These are phyloP conservation scores for Yarrowia sp. DNA, from an alignment of 805 yeast species.

Conservation along the genomic window DNA sequence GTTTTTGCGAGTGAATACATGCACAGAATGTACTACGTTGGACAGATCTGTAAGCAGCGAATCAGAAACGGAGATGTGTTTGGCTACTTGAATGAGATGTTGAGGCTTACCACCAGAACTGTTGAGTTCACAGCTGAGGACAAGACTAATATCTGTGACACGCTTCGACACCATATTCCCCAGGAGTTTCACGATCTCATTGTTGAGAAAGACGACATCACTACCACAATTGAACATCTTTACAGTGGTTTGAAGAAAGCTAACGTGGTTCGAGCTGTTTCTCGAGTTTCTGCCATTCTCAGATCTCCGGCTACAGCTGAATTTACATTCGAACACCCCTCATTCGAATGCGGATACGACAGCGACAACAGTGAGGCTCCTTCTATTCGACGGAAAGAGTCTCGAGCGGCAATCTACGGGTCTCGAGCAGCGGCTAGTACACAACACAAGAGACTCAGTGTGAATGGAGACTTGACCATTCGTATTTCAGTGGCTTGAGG, in stretches of 20 bases:
- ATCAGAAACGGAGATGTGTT: conserved; percentile 9
- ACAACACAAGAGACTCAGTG: not conserved
- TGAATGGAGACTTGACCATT: conserved; percentile 16
- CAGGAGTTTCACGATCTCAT: conserved; percentile 8
- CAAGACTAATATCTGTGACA: not conserved
- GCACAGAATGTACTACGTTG: not conserved
- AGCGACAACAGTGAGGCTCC: conserved; percentile 25
- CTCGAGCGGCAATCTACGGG: not conserved
- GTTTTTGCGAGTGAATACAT: conserved; percentile 4
- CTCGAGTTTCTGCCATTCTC: not conserved
- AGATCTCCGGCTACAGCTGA: not conserved
- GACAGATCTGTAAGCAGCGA: not conserved
- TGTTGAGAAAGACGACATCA: not conserved
- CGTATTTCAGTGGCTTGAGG: not conserved
- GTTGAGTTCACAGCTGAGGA: conserved; percentile 1
- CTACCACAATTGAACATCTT: not conserved
- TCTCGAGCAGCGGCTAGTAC: not conserved
- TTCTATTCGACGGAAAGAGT: conserved; percentile 14
- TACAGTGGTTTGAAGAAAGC: conserved; percentile 7
- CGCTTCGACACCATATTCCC: not conserved
- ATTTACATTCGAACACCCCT: not conserved
- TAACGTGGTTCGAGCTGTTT: not conserved
- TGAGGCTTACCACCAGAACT: not conserved
- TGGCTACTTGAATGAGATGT: not conserved
- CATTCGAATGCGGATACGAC: conserved; percentile 4